phyloP scores from a whole-genome alignment of 768 basidiomycete genomes.

The Termitomyces sp. region DNA sequence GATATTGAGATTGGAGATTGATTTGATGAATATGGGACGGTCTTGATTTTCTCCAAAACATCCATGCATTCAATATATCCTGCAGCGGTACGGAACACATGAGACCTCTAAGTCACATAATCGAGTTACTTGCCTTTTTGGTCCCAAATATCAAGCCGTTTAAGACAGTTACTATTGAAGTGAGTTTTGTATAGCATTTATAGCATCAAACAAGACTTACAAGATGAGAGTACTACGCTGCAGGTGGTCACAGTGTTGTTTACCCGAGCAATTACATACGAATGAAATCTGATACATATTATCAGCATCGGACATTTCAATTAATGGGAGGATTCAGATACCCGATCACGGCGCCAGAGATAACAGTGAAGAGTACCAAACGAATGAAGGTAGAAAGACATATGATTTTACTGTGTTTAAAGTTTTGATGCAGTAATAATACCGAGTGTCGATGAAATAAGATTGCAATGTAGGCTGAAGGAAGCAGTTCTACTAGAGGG shows the following conservation, averaged over 20 bases:
- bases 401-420: not conserved
- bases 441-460: not conserved
- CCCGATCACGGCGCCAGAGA: constrained; percentile 1
- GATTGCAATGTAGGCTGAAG: not conserved
- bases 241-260: constrained; percentile 7
- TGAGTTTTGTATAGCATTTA: not conserved
- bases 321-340: not conserved
- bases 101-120: not conserved
- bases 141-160: constrained; percentile 1
- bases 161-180: not conserved
- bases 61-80: not conserved
- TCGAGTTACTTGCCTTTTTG: not conserved
- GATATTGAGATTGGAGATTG: not conserved
- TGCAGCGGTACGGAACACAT: not conserved
- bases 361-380: constrained; percentile 1
- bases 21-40: not conserved
- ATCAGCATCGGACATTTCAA: not conserved
- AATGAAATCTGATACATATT: not conserved
- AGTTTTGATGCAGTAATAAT: not conserved
- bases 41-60: not conserved
- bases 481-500: not conserved
- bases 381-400: constrained; percentile 2
- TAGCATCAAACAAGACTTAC: not conserved
- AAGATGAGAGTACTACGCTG: constrained; percentile 4
- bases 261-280: constrained; percentile 1